Evolutionary conservation across 2,329 filamentous ascomycete genomes (phyloP).

Genomic region (Lachnellula hyalina): DNA sequence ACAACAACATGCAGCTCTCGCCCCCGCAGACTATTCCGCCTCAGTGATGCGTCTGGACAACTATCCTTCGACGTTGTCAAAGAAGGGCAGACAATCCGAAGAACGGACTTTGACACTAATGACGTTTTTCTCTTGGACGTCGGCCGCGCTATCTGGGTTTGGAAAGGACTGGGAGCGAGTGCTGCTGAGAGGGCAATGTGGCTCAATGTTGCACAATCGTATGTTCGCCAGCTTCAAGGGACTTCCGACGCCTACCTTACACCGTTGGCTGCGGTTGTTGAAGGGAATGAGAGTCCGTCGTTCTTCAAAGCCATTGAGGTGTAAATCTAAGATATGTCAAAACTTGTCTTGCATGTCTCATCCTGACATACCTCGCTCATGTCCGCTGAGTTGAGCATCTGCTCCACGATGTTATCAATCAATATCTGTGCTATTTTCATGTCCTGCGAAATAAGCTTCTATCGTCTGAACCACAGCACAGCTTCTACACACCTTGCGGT

Average conservation of each 20-base stretch:
- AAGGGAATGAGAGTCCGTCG: slow-evolving; percentile 49
- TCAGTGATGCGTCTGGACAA: slow-evolving; percentile 56
- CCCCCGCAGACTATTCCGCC: slow-evolving; percentile 47
- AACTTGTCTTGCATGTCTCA: too few species aligned
- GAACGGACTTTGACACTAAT: slow-evolving; percentile 48
- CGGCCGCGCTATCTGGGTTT: slow-evolving; percentile 58
- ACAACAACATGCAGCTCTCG: slow-evolving; percentile 15
- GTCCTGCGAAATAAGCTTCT: too few species aligned
- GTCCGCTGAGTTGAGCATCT: too few species aligned
- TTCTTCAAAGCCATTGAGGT: slow-evolving; percentile 34
- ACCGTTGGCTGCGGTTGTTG: slow-evolving; percentile 51
- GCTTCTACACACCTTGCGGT: too few species aligned
- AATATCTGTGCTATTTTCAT: too few species aligned
- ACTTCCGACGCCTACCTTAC: slow-evolving; percentile 24
- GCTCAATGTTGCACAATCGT: slow-evolving; percentile 54
- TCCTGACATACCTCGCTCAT: too few species aligned
- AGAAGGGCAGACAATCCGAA: slow-evolving; percentile 42
- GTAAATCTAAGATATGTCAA: background rate
- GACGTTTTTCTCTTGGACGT: slow-evolving; percentile 61
- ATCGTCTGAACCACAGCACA: too few species aligned
- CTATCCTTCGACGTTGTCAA: slow-evolving; percentile 54
- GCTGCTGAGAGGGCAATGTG: slow-evolving; percentile 53
- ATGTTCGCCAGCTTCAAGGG: slow-evolving; percentile 36
- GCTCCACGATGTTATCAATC: too few species aligned
- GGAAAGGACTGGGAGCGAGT: slow-evolving; percentile 57